Conservation (phyloP, 139 green algal genomes). For the Chlamydomonas incerta region DNA sequence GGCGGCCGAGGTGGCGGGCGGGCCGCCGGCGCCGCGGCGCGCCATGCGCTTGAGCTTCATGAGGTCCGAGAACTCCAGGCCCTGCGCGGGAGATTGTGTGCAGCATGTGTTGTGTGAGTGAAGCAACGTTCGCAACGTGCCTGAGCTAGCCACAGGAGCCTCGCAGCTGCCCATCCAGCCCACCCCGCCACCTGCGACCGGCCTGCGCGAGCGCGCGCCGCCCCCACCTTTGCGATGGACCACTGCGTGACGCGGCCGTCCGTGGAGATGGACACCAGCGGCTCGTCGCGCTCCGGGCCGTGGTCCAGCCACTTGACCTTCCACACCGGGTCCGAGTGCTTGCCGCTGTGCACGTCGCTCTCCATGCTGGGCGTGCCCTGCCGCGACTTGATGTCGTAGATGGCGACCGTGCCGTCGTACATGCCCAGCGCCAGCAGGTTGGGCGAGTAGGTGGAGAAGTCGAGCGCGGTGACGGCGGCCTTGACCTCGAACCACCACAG, state of each 20-base stretch:
- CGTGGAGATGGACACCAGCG: slow-evolving; percentile 87
- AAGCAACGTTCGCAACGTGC: too few species aligned
- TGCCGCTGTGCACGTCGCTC: slow-evolving; percentile 62
- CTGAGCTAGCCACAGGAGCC: too few species aligned
- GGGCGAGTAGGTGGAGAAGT: slow-evolving; percentile 72
- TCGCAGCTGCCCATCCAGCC: too few species aligned
- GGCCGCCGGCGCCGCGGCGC: slow-evolving; percentile 35
- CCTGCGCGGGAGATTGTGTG: slow-evolving; percentile 34
- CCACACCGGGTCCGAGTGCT: slow-evolving; percentile 86
- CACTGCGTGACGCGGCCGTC: slow-evolving; percentile 88
- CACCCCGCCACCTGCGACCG: too few species aligned
- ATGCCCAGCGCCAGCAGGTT: slow-evolving; percentile 90
- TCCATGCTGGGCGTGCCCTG: slow-evolving; percentile 67
- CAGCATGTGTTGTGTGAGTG: too few species aligned
- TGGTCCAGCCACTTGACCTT: slow-evolving; percentile 82
- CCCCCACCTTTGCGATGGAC: slow-evolving; percentile 75
- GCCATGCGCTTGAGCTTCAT: slow-evolving; percentile 85
- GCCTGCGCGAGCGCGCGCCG: too few species aligned
- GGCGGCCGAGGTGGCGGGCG: slow-evolving; percentile 6
- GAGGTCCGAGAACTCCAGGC: slow-evolving; percentile 84
- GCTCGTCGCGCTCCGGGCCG: slow-evolving; percentile 78
- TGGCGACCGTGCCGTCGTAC: slow-evolving; percentile 86
- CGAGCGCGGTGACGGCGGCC: slow-evolving; percentile 78
- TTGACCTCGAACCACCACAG: slow-evolving; percentile 70
- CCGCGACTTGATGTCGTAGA: slow-evolving; percentile 81